phyloP scores from a whole-genome alignment of 2,329 filamentous ascomycete species.

The Allantophomopsis lycopodina region DNA sequence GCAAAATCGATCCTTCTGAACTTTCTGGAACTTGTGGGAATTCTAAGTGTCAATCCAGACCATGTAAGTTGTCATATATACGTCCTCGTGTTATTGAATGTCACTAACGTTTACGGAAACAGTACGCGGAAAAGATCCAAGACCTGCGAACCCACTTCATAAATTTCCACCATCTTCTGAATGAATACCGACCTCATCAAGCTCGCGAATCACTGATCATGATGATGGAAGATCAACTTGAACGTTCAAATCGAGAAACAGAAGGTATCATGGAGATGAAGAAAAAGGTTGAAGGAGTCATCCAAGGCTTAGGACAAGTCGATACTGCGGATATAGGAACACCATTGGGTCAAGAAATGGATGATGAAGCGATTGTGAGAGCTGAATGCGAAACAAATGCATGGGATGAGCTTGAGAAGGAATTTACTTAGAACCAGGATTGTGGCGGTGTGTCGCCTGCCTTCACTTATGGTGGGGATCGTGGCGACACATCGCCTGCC shows the following conservation, averaged over 20 bases:
- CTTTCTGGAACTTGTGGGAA: slow-evolving; percentile 72
- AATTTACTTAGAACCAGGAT: slow-evolving; percentile 19
- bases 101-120: slow-evolving; percentile 5
- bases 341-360: no score
- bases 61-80: slow-evolving; percentile 20
- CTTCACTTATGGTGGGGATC: not conserved
- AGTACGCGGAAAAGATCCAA: slow-evolving; percentile 57
- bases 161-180: slow-evolving; percentile 87
- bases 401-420: slow-evolving; percentile 20
- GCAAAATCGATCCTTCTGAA: slow-evolving; percentile 78
- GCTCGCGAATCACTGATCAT: slow-evolving; percentile 76
- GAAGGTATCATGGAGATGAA: slow-evolving; percentile 51
- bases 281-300: slow-evolving; percentile 58
- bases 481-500: no score
- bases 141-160: slow-evolving; percentile 74
- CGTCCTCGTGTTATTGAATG: slow-evolving; percentile 1
- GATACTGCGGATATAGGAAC: no score
- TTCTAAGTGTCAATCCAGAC: slow-evolving; percentile 52
- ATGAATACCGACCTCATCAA: slow-evolving; percentile 89
- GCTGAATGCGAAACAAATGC: no score
- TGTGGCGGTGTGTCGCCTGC: not conserved
- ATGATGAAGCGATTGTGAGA: no score
- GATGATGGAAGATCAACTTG: slow-evolving; percentile 76
- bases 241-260: slow-evolving; percentile 60
- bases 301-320: slow-evolving; percentile 46